Evolutionary conservation across 1,284 basidiomycete genomes (phyloP), one percentile per base, ranked within the genome.

Genomic region (Ganoderma resinaceum): DNA sequence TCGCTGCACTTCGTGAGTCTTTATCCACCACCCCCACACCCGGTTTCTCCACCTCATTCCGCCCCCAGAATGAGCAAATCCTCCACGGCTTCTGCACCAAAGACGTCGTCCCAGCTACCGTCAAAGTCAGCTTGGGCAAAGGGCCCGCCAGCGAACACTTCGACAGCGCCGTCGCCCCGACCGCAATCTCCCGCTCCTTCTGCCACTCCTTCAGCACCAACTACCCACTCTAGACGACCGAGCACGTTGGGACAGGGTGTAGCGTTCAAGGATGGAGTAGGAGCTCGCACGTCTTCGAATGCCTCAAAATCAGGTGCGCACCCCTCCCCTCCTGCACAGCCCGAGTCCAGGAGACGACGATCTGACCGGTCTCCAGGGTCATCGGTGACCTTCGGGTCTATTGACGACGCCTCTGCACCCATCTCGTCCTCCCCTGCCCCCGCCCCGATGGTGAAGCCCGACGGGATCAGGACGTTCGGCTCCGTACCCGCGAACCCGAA

Each of bases 301-400:
- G 84, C 89, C 70, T 82, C 85, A 82, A 91, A 90, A 85, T 84
- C 87, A 84, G 86, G 91, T 89, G 76, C 73, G 82, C 79, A 62
- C 55, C 68, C 65, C 53, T 43, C 43, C 35, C 42, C 35, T 42
- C 29, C 7, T 43, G 46, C 60, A 55, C 29, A 49, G 60, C 52
- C 63, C 61, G 16, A 2, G 52, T 11, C 46, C 42, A 49, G 57
- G 18, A 49, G 43, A 46, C 14, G 57, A 43, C 66, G 61, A 70
- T 69, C 69, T 72, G 64, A 72, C 68, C 52, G 61, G 53, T 63
- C 66, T 55, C 40, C 69, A 92, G 90, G 86, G 74, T 87, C 89
- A 68, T 80, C 86, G 69, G 89, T 92, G 74, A 93, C 87, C 72
- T 96, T 96, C 82, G 95, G 95, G 75, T 95, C 95, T 57, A 93